Evolutionary conservation across 2,329 filamentous ascomycete genomes (phyloP), one percentile per base, ranked within the genome.

Genomic region (Aspergillus brasiliensis): DNA sequence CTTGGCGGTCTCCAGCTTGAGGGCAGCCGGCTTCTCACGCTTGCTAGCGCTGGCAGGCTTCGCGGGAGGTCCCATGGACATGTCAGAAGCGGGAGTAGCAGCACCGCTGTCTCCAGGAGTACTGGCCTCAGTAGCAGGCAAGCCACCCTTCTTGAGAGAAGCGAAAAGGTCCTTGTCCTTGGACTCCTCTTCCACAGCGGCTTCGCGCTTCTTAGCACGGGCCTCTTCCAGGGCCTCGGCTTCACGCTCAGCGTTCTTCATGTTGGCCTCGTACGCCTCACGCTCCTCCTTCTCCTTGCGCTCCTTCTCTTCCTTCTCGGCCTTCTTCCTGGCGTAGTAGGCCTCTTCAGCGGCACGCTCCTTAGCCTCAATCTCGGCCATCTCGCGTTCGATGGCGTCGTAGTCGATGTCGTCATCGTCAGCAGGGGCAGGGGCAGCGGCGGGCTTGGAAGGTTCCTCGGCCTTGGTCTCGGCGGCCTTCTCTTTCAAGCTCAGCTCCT

Each of bases 1-100:
- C 80, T 93, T 96, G 68, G 88, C 92, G 64, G 90, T 96, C 58
- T 92, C 86, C 63, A 98, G 84, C 79, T 97, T 97, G 66, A 99
- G 88, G 47, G 91, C 89, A 61, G 90, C 88, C 52, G 95, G 94
- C 83, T 97, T 97, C 60, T 82, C 72, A 21, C 83, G 86, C 78
- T 92, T 92, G 69, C 87, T 83, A 31, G 80, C 80, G 58, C 81
- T 80, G 47, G 84, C 76, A 17, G 81, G 74, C 75, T 88, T 88
- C n/a, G 75, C 65, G 71, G 78, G 81, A 65, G 78, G 83, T 23
- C 77, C 75, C 77, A 81, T 80, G 5, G 77, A 77, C 21, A 69
- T 69, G 60, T 81, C 80, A 7, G 78, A 80, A n/a, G 70, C 71
- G 21, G 80, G 80, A 15, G 80, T 82, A n/a, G 73, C 77, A 57